Evolutionary conservation across 1,284 basidiomycete genomes (phyloP), one percentile per base, ranked within the genome.

Genomic region (Pseudozyma sp.): DNA sequence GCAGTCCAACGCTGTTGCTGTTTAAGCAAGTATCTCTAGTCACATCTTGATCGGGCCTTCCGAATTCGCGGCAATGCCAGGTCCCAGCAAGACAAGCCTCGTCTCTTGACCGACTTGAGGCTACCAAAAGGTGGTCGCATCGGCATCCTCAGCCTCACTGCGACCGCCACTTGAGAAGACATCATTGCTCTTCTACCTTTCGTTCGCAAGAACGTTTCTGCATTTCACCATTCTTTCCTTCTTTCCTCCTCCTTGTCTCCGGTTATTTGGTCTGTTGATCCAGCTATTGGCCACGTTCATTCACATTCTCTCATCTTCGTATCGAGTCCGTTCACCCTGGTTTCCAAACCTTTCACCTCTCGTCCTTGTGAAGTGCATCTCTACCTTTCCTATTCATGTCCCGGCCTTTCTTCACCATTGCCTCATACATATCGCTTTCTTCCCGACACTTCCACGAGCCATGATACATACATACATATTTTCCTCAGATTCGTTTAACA

Each of bases 1-100:
- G 12, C 76, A 75, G 58, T 57, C 73, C 31, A 78, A 72, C 49
- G 68, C 76, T 10, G 71, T 80, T 16, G 66, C 78, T 5, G 78
- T 68, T 48, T 78, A 66, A 65, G 42, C 39, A n/a, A 40, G 3
- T 40, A 40, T 8, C 39, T 40, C 16, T n/a, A 40, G 11, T n/a
- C 39, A 8, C 11, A 40, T 13, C 39, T 12, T 40, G 12, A 40
- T 40, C 39, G 39, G 16, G 39, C 39, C 4, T 40, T 40, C 39
- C 39, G 39, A 3, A 40, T 13, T 12, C 8, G 39, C 9, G 39
- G 11, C 4, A 40, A 31, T 31, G 25, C 25, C 25, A 31, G 25
- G 3, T 31, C 3, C 25, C 3, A 31, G 25, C 25, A 31, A 31
- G 25, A 6, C 25, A 31, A 31, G 25, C 25, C 25, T 31, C 19